These are phyloP conservation scores for Phytophthora lateralis DNA, from an alignment of 352 stramenopile species.

Conservation along the genomic window DNA sequence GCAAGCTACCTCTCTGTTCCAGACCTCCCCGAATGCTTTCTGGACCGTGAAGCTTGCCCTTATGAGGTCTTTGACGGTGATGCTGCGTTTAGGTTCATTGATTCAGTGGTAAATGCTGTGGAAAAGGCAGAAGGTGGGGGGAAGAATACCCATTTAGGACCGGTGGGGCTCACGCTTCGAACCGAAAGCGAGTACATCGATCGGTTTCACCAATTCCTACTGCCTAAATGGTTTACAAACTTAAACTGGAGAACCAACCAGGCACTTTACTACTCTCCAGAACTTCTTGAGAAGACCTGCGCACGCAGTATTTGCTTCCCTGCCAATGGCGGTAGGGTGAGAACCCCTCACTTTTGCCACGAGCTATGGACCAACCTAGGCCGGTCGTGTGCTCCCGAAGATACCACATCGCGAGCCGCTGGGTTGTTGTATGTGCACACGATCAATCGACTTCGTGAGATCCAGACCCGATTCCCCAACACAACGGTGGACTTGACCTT, in stretches of 20 bases:
- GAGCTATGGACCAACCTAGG: slow-evolving; percentile 36
- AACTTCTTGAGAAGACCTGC: slow-evolving; percentile 1
- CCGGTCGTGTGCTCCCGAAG: slow-evolving; percentile 15
- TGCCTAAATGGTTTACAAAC: slow-evolving; percentile 37
- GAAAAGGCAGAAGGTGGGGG: neutral
- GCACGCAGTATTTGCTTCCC: slow-evolving; percentile 30
- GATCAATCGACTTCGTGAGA: slow-evolving; percentile 3
- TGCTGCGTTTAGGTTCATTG: slow-evolving; percentile 38
- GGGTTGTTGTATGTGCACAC: slow-evolving; percentile 23
- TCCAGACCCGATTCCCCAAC: slow-evolving; percentile 18
- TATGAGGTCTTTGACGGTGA: slow-evolving; percentile 5
- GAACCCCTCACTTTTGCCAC: slow-evolving; percentile 22
- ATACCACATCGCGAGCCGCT: slow-evolving; percentile 1
- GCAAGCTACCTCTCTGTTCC: slow-evolving; percentile 17
- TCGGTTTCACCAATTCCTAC: slow-evolving; percentile 46
- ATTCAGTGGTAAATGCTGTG: slow-evolving; percentile 27
- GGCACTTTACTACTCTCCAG: slow-evolving; percentile 33
- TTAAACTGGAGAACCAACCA: slow-evolving; percentile 41
- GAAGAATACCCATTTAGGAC: neutral
- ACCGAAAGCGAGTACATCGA: slow-evolving; percentile 40
- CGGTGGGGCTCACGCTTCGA: slow-evolving; percentile 18
- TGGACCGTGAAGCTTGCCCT: slow-evolving; percentile 21
- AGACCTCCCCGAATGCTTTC: slow-evolving; percentile 29
- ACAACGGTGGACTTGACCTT: slow-evolving; percentile 27
- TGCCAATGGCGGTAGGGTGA: neutral